phyloP scores from a whole-genome alignment of 768 basidiomycete genomes.

The Boletus tomentosulus region DNA sequence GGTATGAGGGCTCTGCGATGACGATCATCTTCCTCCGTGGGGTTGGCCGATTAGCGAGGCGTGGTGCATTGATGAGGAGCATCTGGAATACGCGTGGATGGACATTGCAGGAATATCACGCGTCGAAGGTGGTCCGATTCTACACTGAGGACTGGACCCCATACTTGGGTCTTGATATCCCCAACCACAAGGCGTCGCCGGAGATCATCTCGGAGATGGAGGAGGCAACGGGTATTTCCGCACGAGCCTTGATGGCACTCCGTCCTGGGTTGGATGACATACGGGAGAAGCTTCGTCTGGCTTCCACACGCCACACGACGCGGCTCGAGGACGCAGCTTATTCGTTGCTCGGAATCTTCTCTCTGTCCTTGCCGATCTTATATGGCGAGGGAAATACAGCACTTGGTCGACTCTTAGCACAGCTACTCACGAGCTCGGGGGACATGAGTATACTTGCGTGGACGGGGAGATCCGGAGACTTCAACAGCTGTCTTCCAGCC shows the following conservation, averaged over 20 bases:
- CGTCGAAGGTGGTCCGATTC: slow-evolving; percentile 7
- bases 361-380: slow-evolving; percentile 1
- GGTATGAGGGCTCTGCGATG: not conserved
- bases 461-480: slow-evolving; percentile 1
- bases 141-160: slow-evolving; percentile 10
- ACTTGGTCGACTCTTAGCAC: slow-evolving; percentile 6
- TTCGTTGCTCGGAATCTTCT: slow-evolving; percentile 11
- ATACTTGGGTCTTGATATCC: slow-evolving; percentile 3
- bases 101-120: slow-evolving; percentile 14
- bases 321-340: slow-evolving; percentile 11
- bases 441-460: slow-evolving; percentile 7
- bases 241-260: not conserved
- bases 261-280: slow-evolving; percentile 3
- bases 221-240: not conserved
- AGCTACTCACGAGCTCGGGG: slow-evolving; percentile 5
- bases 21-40: slow-evolving; percentile 1
- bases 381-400: slow-evolving; percentile 13
- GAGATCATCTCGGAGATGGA: slow-evolving; percentile 10
- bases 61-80: not conserved
- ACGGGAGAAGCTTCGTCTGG: slow-evolving; percentile 4
- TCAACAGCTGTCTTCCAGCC: slow-evolving; percentile 7
- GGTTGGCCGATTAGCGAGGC: not conserved
- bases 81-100: slow-evolving; percentile 1
- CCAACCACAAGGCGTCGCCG: slow-evolving; percentile 5
- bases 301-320: slow-evolving; percentile 7